Evolutionary conservation across 2,329 filamentous ascomycete genomes (phyloP).

Genomic region (Cordyceps javanica): DNA sequence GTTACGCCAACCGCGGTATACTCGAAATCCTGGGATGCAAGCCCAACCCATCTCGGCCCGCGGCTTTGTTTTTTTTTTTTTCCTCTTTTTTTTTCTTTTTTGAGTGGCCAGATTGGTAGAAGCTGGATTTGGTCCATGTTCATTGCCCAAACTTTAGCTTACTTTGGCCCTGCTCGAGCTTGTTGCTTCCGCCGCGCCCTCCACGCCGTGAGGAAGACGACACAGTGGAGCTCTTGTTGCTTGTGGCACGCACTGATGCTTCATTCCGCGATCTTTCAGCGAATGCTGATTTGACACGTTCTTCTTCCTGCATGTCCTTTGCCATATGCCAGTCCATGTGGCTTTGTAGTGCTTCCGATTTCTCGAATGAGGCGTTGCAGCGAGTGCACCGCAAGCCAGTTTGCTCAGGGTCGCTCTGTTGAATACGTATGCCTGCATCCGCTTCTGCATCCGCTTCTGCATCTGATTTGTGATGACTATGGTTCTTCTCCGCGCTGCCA

Average conservation of each 20-base stretch:
- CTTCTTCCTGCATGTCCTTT: constrained; percentile 67
- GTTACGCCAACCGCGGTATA: background rate
- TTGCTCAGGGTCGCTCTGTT: background rate
- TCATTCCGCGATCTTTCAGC: constrained; percentile 24
- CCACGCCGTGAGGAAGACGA: background rate
- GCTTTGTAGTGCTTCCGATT: constrained; percentile 56
- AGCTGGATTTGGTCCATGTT: constrained; percentile 5
- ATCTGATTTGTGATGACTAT: constrained; percentile 9
- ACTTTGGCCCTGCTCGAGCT: constrained; percentile 52
- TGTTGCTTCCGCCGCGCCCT: constrained; percentile 23
- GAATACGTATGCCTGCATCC: constrained; percentile 27
- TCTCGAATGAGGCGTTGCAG: constrained; percentile 57
- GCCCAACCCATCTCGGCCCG: background rate
- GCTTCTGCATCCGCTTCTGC: constrained; percentile 18
- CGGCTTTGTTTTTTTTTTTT: background rate
- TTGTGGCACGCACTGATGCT: constrained; percentile 24
- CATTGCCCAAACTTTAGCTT: constrained; percentile 53
- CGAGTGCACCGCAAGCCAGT: constrained; percentile 46
- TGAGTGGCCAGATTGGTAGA: background rate
- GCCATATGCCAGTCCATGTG: constrained; percentile 96
- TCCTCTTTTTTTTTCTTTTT: background rate
- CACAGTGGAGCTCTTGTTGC: constrained; percentile 20
- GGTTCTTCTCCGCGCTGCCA: constrained; percentile 6
- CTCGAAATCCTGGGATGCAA: background rate
- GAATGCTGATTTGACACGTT: constrained; percentile 46